phyloP scores from a whole-genome alignment of 2,329 filamentous ascomycete species.

The Tolypocladium amazonense region DNA sequence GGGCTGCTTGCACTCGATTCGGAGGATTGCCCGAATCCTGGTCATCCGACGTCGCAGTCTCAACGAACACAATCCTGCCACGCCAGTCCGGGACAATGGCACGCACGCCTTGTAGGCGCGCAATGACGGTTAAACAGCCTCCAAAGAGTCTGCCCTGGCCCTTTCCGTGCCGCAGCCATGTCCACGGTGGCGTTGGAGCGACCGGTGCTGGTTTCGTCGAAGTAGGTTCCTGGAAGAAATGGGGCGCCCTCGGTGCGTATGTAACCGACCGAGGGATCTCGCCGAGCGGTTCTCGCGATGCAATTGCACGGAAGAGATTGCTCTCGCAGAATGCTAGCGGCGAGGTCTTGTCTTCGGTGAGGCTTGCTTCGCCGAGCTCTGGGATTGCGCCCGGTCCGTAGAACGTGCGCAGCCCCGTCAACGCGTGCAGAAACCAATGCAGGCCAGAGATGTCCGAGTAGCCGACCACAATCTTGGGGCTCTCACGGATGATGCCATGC shows the following conservation, averaged over 20 bases:
- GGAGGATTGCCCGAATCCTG: background rate
- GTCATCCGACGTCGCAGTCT: background rate
- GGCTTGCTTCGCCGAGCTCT: background rate
- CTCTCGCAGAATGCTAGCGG: background rate
- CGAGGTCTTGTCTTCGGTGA: background rate
- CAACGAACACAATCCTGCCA: background rate
- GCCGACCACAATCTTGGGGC: background rate
- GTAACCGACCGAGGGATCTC: background rate
- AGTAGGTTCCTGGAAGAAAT: background rate
- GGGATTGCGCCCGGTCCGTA: background rate
- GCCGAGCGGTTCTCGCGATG: background rate
- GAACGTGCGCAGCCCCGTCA: background rate
- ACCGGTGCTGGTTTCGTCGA: background rate
- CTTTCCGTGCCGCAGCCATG: background rate
- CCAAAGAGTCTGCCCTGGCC: background rate
- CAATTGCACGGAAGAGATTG: background rate
- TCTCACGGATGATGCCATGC: background rate
- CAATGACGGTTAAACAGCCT: background rate
- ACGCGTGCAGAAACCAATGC: background rate
- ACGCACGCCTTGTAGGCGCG: background rate
- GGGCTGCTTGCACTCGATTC: background rate
- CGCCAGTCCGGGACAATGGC: background rate
- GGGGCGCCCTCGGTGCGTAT: background rate
- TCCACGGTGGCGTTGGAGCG: background rate
- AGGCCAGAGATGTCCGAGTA: background rate